Conservation (phyloP, 768 basidiomycete genomes). For the Fibroporia radiculosa region DNA sequence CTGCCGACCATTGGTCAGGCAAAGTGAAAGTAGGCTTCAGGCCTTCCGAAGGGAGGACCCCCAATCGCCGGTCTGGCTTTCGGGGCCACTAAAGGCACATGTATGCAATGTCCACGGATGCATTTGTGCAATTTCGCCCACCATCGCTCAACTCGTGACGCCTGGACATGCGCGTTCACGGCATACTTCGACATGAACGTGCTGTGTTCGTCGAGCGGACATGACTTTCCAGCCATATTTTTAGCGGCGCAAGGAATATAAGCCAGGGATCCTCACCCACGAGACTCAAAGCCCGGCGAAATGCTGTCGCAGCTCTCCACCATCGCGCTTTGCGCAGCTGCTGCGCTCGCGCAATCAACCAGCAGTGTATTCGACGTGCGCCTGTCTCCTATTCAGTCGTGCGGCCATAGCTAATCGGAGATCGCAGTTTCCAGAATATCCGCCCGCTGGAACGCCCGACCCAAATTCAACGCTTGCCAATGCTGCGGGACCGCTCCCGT, state of each 20-base stretch:
- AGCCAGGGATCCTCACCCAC: neutral
- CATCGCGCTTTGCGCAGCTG: neutral
- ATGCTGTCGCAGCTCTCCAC: neutral
- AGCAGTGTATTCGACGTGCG: constrained; percentile 12
- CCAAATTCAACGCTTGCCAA: constrained; percentile 12
- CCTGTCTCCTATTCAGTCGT: neutral
- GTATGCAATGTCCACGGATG: neutral
- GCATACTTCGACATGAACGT: neutral
- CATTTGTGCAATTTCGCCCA: neutral
- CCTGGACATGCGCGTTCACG: neutral
- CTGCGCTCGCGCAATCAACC: neutral
- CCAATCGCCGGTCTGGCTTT: neutral
- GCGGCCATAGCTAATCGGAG: neutral
- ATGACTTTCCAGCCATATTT: neutral
- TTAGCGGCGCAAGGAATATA: neutral
- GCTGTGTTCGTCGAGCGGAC: neutral
- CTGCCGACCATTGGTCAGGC: neutral
- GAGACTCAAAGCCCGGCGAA: neutral
- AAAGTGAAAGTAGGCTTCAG: neutral
- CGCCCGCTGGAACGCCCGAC: constrained; percentile 11
- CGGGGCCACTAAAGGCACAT: neutral
- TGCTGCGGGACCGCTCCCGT: constrained; percentile 4
- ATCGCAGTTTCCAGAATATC: constrained; percentile 14
- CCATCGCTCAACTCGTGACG: neutral
- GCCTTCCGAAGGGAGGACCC: neutral